Percentiles rank a stretch among this genome's conserved stretches.
These are phyloP conservation scores for Vitis hybrid DNA, from an alignment of 177 flowering plant species.

Conservation along the genomic window DNA sequence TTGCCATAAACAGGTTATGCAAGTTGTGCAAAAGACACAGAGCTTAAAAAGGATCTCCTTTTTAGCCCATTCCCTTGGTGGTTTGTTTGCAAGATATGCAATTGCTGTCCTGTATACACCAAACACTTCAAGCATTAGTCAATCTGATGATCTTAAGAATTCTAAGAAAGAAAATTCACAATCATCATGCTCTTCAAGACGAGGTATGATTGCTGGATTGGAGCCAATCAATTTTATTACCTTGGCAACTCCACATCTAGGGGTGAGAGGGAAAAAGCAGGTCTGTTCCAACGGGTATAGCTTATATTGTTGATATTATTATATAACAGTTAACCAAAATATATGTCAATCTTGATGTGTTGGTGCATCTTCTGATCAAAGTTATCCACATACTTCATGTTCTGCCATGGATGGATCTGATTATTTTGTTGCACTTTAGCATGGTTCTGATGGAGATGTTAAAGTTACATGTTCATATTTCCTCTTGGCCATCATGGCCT, in stretches of 20 bases:
- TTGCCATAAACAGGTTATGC: conserved; percentile 50
- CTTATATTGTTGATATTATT: conserved; percentile 1
- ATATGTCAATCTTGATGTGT: not conserved
- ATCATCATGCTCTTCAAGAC: conserved; percentile 23
- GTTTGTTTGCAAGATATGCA: conserved; percentile 92
- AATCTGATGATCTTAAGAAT: conserved; percentile 26
- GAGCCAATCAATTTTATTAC: conserved; percentile 87
- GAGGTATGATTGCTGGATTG: conserved; percentile 79
- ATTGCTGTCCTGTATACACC: conserved; percentile 62
- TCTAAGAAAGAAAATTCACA: conserved; percentile 21
- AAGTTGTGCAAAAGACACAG: conserved; percentile 65
- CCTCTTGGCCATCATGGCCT: not conserved
- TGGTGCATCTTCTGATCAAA: not conserved
- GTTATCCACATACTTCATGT: not conserved
- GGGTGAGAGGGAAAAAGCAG: conserved; percentile 93
- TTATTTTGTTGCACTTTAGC: not conserved
- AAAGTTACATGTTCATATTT: not conserved
- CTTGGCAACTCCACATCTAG: conserved; percentile 97
- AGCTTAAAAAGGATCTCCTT: conserved; percentile 81
- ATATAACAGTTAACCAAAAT: not conserved
- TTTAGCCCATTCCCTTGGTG: conserved; percentile 94
- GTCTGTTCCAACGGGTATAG: conserved; percentile 33
- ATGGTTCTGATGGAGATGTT: not conserved
- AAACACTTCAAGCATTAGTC: conserved; percentile 14
- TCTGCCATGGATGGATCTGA: not conserved